phyloP scores from a whole-genome alignment of 305 asterid species.

The Fraxinus floribunda region DNA sequence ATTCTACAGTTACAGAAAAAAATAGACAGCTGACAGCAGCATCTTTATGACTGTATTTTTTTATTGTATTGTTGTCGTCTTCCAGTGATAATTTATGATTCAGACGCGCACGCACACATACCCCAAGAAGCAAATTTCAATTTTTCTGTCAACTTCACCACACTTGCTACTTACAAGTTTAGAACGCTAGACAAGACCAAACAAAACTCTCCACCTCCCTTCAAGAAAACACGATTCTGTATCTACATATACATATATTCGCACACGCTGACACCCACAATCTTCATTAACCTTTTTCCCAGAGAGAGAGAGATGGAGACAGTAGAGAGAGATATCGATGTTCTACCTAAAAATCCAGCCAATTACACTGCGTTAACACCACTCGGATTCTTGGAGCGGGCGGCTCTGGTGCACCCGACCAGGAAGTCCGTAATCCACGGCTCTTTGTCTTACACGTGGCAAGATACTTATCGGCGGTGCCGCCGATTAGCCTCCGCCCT shows the following conservation, averaged over 20 bases:
- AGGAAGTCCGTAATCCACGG: constrained; percentile 73
- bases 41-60: no score
- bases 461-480: constrained; percentile 84
- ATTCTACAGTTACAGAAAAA: no score
- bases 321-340: constrained; percentile 75
- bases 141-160: neutral
- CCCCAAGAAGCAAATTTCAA: neutral
- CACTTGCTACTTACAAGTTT: neutral
- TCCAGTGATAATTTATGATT: no score
- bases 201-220: neutral
- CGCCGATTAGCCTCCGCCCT: constrained; percentile 93
- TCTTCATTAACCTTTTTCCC: neutral
- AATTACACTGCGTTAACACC: constrained; percentile 84
- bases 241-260: neutral
- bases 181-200: neutral
- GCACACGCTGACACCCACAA: neutral
- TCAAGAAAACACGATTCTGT: neutral
- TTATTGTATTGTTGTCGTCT: no score
- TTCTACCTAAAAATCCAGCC: constrained; percentile 77
- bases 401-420: constrained; percentile 72
- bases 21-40: no score
- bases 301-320: neutral
- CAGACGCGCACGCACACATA: neutral
- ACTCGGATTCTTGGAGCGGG: constrained; percentile 72
- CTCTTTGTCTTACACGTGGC: constrained; percentile 69